Evolutionary conservation across 257 asterid species (phyloP).

Genomic region (Solanum medicagineum): DNA sequence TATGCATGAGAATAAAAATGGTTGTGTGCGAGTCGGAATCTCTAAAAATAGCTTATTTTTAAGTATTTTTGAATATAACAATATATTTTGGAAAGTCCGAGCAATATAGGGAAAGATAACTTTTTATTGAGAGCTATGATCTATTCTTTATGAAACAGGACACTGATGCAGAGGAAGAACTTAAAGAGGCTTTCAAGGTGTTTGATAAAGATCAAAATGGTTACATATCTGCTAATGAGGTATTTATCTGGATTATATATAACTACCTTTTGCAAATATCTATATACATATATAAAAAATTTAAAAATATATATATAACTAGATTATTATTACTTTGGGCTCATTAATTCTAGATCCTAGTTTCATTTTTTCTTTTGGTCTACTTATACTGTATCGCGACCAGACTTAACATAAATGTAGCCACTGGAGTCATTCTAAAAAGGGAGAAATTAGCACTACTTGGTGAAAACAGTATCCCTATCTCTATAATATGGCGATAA

Average conservation of each 20-base stretch:
- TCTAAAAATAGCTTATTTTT: neutral
- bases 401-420: too few species aligned
- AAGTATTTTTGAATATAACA: neutral
- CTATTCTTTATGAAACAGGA: conserved; percentile 6
- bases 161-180: conserved; percentile 39
- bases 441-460: too few species aligned
- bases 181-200: conserved; percentile 43
- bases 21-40: too few species aligned
- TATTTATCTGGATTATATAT: neutral
- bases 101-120: neutral
- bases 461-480: too few species aligned
- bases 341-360: neutral
- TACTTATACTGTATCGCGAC: too few species aligned
- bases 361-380: neutral
- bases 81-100: neutral
- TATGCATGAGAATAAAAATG: neutral
- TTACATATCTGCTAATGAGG: conserved; percentile 41
- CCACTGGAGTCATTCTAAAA: too few species aligned
- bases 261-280: neutral
- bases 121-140: neutral
- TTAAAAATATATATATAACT: neutral
- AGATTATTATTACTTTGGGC: neutral
- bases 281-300: neutral
- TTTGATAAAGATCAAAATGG: conserved; percentile 50
- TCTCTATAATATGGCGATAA: too few species aligned